Base-by-base conservation (phyloP, 2,329 filamentous ascomycete species). In the Neonectria sp. region DNA sequence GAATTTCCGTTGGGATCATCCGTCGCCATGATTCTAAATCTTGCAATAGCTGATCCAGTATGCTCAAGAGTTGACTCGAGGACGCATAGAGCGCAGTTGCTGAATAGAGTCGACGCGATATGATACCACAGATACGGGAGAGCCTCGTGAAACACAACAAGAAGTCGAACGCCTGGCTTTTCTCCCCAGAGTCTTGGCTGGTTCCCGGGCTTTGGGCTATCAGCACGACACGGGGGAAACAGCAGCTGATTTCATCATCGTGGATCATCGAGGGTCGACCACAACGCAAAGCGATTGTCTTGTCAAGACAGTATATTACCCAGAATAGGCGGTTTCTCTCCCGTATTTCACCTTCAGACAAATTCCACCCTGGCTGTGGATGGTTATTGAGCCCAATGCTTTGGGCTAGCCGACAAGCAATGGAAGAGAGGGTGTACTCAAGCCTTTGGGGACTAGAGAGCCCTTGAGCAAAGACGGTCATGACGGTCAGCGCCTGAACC, bases 231-330 rank as follows among this genome's bases (percentile, higher is more conserved):
- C 13, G 60, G 0, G 60, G 60, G 21, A 63, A 63, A 17, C 24
- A 1, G 17, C 45, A 37, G 33, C 60, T 57, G 4, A 63, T 45
- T n/a, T 63, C 60, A 17, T 57, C 33, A 21, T 21, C 21, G 21
- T 21, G 21, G 21, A 12, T 63, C 60, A 17, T 37, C 3, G 1
- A 63, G 9, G 2, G 27, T 33, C 2, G 63, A 7, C 63, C 63
- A 5, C 49, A 57, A 24, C 63, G 57, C 1, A 65, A 51, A 4
- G 43, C 33, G 12, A 65, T 65, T 6, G 52, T 57, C 45, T 60
- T 65, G 51, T 65, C 63, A 4, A 65, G 63, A 13, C 51, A 65
- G 29, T 65, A 65, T 2, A 65, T 31, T 9, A 57, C 63, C 63
- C 63, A 65, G 21, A 65, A 65, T 52, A 33, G 2, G 61, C 35